Conservation (phyloP, 805 yeast genomes). For the Starmera amethionina region DNA sequence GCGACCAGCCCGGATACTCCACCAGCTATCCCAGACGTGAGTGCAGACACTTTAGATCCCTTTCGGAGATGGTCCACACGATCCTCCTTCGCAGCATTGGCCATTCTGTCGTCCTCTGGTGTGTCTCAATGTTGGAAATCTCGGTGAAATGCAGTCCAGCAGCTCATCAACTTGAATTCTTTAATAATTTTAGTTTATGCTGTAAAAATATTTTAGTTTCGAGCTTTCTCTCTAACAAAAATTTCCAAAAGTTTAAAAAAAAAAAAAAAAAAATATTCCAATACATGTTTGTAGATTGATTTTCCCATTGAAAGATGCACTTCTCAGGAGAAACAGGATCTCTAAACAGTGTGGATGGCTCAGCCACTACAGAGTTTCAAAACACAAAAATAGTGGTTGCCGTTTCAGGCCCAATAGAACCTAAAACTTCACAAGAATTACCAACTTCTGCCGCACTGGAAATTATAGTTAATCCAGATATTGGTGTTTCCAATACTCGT, state of each 20-base stretch:
- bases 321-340: conserved; percentile 6
- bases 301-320: too few relatives aligned
- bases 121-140: neutral
- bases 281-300: too few relatives aligned
- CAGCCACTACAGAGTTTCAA: conserved; percentile 47
- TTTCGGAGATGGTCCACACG: conserved; percentile 32
- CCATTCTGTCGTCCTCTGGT: too few relatives aligned
- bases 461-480: conserved; percentile 66
- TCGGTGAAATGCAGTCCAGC: neutral
- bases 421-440: conserved; percentile 70
- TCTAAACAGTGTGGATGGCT: conserved; percentile 69
- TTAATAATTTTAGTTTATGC: too few relatives aligned
- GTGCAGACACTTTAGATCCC: conserved; percentile 32
- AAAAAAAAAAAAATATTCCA: too few relatives aligned
- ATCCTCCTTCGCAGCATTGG: neutral
- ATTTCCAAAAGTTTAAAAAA: too few relatives aligned
- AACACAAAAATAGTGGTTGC: conserved; percentile 57
- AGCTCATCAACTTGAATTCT: too few relatives aligned
- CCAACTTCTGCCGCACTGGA: conserved; percentile 75
- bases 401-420: conserved; percentile 88
- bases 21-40: conserved; percentile 34
- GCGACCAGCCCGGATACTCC: conserved; percentile 36
- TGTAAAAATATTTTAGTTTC: too few relatives aligned
- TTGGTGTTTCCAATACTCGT: conserved; percentile 64
- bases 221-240: too few relatives aligned